A percentile compares a stretch with the other conserved stretches of the same genome.
Evolutionary conservation across 1,139 yeast genomes (phyloP).

Genomic region (Lodderomyces parapsilosis): DNA sequence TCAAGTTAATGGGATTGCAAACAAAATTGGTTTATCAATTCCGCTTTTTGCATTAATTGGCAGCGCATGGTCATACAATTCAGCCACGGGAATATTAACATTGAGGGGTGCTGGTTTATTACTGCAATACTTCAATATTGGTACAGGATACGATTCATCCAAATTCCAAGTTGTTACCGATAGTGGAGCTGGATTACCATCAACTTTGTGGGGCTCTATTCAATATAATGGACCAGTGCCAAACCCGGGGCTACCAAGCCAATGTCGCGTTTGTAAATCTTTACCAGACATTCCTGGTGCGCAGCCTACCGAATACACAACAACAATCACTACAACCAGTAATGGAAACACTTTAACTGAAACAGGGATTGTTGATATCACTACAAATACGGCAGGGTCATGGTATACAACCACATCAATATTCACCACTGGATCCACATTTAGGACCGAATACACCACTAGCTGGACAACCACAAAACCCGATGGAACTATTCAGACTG

Average conservation of each 20-base stretch:
- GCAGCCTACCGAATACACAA: slow-evolving; percentile 10
- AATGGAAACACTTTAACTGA: slow-evolving; percentile 17
- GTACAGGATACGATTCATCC: slow-evolving; percentile 19
- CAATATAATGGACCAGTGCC: slow-evolving; percentile 10
- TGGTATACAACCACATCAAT: slow-evolving; percentile 9
- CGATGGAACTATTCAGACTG: slow-evolving; percentile 6
- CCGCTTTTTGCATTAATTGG: slow-evolving; percentile 10
- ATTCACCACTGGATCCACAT: slow-evolving; percentile 7
- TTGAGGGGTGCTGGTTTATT: slow-evolving; percentile 12
- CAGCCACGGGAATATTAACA: slow-evolving; percentile 22
- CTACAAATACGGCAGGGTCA: slow-evolving; percentile 2
- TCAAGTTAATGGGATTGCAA: slow-evolving; percentile 23
- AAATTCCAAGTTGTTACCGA: slow-evolving; percentile 14
- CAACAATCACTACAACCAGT: slow-evolving; percentile 17
- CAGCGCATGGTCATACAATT: slow-evolving; percentile 13
- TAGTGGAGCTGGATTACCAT: slow-evolving; percentile 16
- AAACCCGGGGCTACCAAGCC: slow-evolving; percentile 13
- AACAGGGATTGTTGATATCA: slow-evolving; percentile 11
- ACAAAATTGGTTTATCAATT: slow-evolving; percentile 22
- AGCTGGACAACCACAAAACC: slow-evolving; percentile 6
- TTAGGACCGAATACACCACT: slow-evolving; percentile 6
- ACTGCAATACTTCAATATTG: slow-evolving; percentile 21
- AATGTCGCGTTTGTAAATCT: slow-evolving; percentile 14
- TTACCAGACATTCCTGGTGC: slow-evolving; percentile 15
- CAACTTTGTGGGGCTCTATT: slow-evolving; percentile 13